A percentile compares a stretch with the other conserved stretches of the same genome.
Conservation (phyloP, 1,139 yeast species). For the Suhomyces guaymorum region DNA sequence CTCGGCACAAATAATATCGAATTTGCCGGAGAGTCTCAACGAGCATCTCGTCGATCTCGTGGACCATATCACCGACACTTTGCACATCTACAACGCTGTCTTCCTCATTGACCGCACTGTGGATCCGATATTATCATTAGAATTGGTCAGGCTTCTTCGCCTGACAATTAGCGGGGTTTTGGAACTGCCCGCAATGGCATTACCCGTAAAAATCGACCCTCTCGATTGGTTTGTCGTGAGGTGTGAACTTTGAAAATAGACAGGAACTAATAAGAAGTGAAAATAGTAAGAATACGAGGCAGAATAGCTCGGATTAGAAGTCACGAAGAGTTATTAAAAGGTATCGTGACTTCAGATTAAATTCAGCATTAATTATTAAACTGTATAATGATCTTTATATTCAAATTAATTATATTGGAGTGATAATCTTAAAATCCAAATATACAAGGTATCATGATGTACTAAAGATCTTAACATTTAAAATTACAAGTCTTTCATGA, state of each 20-base stretch:
- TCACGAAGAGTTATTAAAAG: too few relatives aligned
- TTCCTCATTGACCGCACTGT: slow-evolving; percentile 9
- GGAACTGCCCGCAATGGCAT: too few relatives aligned
- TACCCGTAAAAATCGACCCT: slow-evolving; percentile 3
- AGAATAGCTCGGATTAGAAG: too few relatives aligned
- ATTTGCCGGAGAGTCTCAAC: slow-evolving; percentile 5
- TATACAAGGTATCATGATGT: too few relatives aligned
- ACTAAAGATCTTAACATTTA: too few relatives aligned
- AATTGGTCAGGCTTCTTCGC: slow-evolving; percentile 7
- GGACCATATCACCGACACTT: slow-evolving; percentile 7
- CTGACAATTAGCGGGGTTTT: slow-evolving; percentile 7
- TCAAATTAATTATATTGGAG: too few relatives aligned
- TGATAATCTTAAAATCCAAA: too few relatives aligned
- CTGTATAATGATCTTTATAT: too few relatives aligned
- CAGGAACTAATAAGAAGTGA: background rate
- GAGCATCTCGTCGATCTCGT: slow-evolving; percentile 6
- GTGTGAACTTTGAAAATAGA: slow-evolving; percentile 3
- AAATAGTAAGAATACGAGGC: too few relatives aligned
- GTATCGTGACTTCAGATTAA: too few relatives aligned
- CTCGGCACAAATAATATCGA: slow-evolving; percentile 1
- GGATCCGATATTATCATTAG: slow-evolving; percentile 3
- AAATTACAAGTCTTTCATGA: too few relatives aligned
- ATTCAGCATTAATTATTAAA: too few relatives aligned
- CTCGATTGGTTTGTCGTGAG: slow-evolving; percentile 8
- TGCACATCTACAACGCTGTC: slow-evolving; percentile 4